phyloP scores from a whole-genome alignment of 371 early-diverging fungal genomes.

The Apophysomyces ossiformis region DNA sequence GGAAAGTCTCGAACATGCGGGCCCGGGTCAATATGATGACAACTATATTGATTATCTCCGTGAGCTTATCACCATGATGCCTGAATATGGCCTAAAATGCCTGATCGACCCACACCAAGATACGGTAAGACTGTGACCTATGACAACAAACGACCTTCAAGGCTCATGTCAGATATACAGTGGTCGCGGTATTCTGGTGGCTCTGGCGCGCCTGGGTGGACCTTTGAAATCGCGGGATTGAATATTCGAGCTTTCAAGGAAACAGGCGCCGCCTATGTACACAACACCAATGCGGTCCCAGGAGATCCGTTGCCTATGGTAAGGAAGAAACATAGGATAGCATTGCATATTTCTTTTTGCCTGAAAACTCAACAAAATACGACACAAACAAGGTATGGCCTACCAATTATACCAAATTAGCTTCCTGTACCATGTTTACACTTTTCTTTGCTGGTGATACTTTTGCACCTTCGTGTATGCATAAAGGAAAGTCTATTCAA shows the following conservation, averaged over 20 bases:
- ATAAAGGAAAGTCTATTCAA: constrained; percentile 59
- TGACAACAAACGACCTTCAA: not conserved
- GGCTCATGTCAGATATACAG: constrained; percentile 22
- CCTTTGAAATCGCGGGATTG: constrained; percentile 72
- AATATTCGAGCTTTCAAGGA: constrained; percentile 71
- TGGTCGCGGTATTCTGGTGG: constrained; percentile 77
- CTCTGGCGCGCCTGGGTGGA: constrained; percentile 76
- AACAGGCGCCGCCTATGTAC: constrained; percentile 79
- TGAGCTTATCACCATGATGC: constrained; percentile 62
- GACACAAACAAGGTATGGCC: constrained; percentile 66
- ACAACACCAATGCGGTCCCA: constrained; percentile 68
- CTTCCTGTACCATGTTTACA: constrained; percentile 83
- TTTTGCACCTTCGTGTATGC: constrained; percentile 68
- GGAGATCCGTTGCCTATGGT: constrained; percentile 77
- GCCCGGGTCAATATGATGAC: constrained; percentile 82
- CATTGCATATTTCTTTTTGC: not conserved
- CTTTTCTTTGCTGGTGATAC: constrained; percentile 81
- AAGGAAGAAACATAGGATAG: constrained; percentile 4
- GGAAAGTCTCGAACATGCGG: constrained; percentile 80
- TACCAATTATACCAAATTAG: constrained; percentile 84
- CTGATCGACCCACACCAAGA: constrained; percentile 84
- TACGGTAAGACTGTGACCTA: constrained; percentile 34
- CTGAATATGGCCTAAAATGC: constrained; percentile 76
- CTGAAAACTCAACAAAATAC: not conserved
- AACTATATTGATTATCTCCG: constrained; percentile 79